Evolutionary conservation across 1,284 basidiomycete genomes (phyloP).

Genomic region (Peniophora sp.): DNA sequence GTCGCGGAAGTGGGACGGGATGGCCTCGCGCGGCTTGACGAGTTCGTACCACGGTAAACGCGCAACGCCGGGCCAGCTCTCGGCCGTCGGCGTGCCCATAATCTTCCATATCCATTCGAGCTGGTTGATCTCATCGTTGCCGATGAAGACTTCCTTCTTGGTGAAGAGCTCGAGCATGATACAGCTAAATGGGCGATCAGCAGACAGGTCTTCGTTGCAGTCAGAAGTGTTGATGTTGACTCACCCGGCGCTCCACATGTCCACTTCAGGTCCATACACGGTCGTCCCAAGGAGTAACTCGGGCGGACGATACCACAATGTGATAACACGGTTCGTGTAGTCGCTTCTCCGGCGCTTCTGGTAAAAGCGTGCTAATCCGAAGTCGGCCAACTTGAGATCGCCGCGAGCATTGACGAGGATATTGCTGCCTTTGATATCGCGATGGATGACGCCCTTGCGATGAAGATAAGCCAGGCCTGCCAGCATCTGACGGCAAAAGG

Average conservation of each 20-base stretch:
- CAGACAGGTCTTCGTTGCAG: no score
- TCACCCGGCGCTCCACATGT: constrained; percentile 99
- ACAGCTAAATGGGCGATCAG: no score
- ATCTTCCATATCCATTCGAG: constrained; percentile 88
- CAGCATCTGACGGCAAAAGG: constrained; percentile 91
- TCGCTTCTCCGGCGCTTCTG: constrained; percentile 85
- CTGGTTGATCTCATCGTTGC: constrained; percentile 95
- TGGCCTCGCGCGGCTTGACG: constrained; percentile 76
- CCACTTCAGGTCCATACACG: constrained; percentile 96
- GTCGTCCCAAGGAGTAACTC: constrained; percentile 95
- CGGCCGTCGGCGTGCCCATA: constrained; percentile 82
- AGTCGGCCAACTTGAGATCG: constrained; percentile 94
- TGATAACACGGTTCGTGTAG: constrained; percentile 98
- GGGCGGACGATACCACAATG: constrained; percentile 97
- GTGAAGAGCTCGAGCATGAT: constrained; percentile 98
- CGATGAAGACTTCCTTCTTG: constrained; percentile 92
- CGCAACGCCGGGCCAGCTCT: constrained; percentile 77
- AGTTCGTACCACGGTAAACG: constrained; percentile 97
- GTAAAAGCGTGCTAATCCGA: constrained; percentile 96
- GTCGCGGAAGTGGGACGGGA: constrained; percentile 70
- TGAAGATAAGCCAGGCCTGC: constrained; percentile 91
- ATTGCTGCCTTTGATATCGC: constrained; percentile 98
- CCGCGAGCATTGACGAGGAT: constrained; percentile 92
- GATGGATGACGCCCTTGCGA: constrained; percentile 91
- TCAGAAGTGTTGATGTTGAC: no score